These are phyloP conservation scores for Aspergillus ochraceus DNA, from an alignment of 2,329 filamentous ascomycete species.

Conservation along the genomic window DNA sequence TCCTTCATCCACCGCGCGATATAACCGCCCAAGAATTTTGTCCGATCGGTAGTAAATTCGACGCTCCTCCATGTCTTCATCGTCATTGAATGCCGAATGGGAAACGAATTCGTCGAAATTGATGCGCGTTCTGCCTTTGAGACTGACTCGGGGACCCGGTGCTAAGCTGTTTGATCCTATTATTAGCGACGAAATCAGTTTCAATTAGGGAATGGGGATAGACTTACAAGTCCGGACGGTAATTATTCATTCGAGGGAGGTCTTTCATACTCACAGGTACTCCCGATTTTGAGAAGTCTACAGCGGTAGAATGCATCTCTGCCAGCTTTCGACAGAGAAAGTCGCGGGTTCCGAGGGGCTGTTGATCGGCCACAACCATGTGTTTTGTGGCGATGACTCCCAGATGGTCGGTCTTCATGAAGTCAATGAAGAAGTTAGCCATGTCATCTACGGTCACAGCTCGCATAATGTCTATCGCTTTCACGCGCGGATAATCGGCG, in stretches of 20 bases:
- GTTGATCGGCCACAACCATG: slow-evolving; percentile 63
- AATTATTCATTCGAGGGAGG: slow-evolving; percentile 42
- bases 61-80: slow-evolving; percentile 47
- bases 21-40: slow-evolving; percentile 69
- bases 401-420: slow-evolving; percentile 68
- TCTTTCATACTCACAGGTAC: slow-evolving; percentile 52
- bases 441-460: slow-evolving; percentile 66
- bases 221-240: slow-evolving; percentile 59
- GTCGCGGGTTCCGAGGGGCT: slow-evolving; percentile 52
- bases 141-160: slow-evolving; percentile 21
- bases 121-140: slow-evolving; percentile 44
- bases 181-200: not conserved
- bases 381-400: slow-evolving; percentile 67
- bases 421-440: slow-evolving; percentile 76
- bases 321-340: slow-evolving; percentile 57
- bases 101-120: slow-evolving; percentile 47
- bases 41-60: slow-evolving; percentile 65
- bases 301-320: slow-evolving; percentile 66
- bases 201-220: too few species aligned
- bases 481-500: slow-evolving; percentile 67
- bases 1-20: slow-evolving; percentile 70
- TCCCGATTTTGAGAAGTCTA: slow-evolving; percentile 77
- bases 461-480: slow-evolving; percentile 60
- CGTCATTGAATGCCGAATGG: slow-evolving; percentile 46
- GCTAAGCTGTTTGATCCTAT: slow-evolving; percentile 19